Percentiles rank a stretch among this genome's conserved stretches.
These are phyloP conservation scores for Dactylis glomerata DNA, from an alignment of 176 grass and related monocot genomes.

Conservation along the genomic window DNA sequence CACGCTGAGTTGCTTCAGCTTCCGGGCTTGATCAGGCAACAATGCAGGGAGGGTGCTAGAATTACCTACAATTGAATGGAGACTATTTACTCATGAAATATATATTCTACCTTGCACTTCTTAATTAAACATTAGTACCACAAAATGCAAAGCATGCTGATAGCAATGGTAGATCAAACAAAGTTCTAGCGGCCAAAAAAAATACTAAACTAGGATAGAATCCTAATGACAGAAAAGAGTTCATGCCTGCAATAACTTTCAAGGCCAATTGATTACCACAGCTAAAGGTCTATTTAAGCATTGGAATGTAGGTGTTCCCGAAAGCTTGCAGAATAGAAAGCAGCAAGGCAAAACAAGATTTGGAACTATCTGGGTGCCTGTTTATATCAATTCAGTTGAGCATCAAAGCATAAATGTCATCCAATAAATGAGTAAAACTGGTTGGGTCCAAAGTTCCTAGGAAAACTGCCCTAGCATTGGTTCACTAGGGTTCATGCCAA, in stretches of 20 bases:
- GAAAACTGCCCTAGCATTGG: neutral
- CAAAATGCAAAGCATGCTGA: neutral
- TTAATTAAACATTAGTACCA: neutral
- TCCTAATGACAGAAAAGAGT: neutral
- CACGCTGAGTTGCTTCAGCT: conserved; percentile 96
- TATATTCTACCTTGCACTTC: neutral
- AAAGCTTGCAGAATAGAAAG: neutral
- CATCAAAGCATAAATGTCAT: neutral
- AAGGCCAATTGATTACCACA: neutral
- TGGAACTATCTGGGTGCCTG: neutral
- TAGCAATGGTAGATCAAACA: conserved; percentile 16
- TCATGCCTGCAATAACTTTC: neutral
- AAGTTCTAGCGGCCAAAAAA: neutral
- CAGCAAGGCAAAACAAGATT: neutral
- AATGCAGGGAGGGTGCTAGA: conserved; percentile 61
- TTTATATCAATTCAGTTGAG: neutral
- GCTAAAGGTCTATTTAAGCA: neutral
- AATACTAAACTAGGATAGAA: neutral
- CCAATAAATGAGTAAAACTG: neutral
- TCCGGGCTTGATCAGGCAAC: conserved; percentile 81
- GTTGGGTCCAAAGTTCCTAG: neutral
- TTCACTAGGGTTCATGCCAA: neutral
- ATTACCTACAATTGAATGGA: conserved; percentile 54
- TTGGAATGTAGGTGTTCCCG: neutral
- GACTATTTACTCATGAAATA: neutral